These are phyloP conservation scores for Pilaira anomala DNA, from an alignment of 192 early-diverging fungal species.

Conservation along the genomic window DNA sequence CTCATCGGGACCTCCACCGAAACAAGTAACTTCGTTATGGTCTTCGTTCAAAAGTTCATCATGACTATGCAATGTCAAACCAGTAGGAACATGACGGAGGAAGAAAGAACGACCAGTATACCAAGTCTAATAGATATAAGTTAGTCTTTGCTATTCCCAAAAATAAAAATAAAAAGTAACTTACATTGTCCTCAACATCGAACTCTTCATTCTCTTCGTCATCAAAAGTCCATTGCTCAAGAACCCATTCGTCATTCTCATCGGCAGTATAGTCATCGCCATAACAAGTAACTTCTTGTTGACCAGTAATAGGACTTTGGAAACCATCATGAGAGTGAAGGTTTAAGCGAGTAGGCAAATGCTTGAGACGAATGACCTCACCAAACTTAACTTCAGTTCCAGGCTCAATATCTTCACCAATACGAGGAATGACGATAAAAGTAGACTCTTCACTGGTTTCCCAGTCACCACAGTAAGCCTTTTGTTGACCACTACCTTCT, in stretches of 20 bases:
- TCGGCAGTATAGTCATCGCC: constrained; percentile 49
- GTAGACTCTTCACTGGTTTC: constrained; percentile 37
- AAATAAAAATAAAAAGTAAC: background rate
- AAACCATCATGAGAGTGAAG: constrained; percentile 55
- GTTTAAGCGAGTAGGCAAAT: constrained; percentile 46
- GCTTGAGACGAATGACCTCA: constrained; percentile 49
- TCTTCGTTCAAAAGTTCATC: constrained; percentile 28
- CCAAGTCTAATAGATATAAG: constrained; percentile 38
- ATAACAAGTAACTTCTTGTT: constrained; percentile 56
- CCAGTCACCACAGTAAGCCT: constrained; percentile 49
- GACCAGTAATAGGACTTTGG: constrained; percentile 42
- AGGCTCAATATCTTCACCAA: constrained; percentile 34
- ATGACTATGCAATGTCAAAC: constrained; percentile 30
- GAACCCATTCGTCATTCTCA: constrained; percentile 56
- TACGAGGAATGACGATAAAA: constrained; percentile 56
- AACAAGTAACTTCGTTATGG: constrained; percentile 49
- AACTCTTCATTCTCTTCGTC: constrained; percentile 36
- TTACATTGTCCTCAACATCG: constrained; percentile 20
- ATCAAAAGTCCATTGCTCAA: constrained; percentile 40
- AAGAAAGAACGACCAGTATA: constrained; percentile 40
- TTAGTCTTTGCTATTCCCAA: background rate
- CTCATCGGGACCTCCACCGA: constrained; percentile 47
- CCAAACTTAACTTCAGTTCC: constrained; percentile 45
- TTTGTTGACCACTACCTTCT: constrained; percentile 53
- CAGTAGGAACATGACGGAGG: constrained; percentile 50